Conservation (phyloP, 768 basidiomycete genomes). For the Glaciozyma martinii region DNA sequence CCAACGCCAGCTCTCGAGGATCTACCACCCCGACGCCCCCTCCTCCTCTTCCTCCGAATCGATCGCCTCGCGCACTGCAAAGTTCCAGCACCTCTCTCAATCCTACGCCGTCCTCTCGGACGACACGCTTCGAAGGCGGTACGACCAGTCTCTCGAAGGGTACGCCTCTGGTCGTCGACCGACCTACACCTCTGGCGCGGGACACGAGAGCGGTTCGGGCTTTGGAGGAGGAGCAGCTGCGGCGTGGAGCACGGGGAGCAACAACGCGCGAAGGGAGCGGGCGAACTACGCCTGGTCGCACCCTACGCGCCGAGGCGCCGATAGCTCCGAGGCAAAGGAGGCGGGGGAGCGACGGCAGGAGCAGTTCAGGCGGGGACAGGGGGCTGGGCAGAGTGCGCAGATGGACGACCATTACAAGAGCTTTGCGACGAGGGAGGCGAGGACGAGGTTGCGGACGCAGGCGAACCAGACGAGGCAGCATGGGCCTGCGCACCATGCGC, state of each 20-base stretch:
- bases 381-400: neutral
- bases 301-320: slow-evolving; percentile 1
- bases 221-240: neutral
- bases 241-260: slow-evolving; percentile 9
- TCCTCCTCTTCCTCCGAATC: slow-evolving; percentile 24
- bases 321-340: neutral
- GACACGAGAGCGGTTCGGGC: neutral
- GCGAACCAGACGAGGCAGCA: neutral
- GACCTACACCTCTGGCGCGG: neutral
- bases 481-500: neutral
- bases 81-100: slow-evolving; percentile 24
- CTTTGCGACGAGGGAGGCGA: slow-evolving; percentile 11
- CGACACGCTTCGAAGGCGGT: slow-evolving; percentile 9
- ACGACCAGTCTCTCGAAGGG: slow-evolving; percentile 8
- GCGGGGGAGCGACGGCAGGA: slow-evolving; percentile 7
- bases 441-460: neutral
- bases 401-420: slow-evolving; percentile 18
- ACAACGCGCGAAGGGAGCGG: slow-evolving; percentile 20
- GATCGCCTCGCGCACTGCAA: slow-evolving; percentile 15
- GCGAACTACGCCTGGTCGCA: slow-evolving; percentile 32
- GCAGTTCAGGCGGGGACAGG: slow-evolving; percentile 13
- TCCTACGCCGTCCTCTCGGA: slow-evolving; percentile 29
- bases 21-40: slow-evolving; percentile 28
- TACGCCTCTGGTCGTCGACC: neutral
- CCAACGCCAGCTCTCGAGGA: slow-evolving; percentile 20